phyloP scores from a whole-genome alignment of 176 grass and related monocot species.

The Cenchrus purpureus region DNA sequence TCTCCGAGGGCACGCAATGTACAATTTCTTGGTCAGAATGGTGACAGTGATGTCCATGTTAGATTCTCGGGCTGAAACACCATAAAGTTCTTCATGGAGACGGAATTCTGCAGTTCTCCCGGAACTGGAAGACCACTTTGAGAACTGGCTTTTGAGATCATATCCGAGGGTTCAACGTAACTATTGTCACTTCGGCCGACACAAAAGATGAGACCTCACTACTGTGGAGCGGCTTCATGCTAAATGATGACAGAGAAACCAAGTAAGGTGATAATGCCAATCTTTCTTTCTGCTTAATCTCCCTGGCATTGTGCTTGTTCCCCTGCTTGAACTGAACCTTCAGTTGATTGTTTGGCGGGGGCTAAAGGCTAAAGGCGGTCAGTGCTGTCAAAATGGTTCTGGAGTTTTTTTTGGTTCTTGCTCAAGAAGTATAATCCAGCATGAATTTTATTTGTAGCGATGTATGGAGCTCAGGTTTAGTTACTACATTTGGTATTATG shows the following conservation, averaged over 20 bases:
- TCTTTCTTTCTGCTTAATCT: background rate
- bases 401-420: background rate
- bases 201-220: constrained; percentile 46
- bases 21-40: constrained; percentile 45
- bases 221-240: constrained; percentile 30
- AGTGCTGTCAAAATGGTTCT: background rate
- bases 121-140: constrained; percentile 52
- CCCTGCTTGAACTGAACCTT: constrained; percentile 16
- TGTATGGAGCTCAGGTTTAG: background rate
- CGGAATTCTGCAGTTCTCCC: constrained; percentile 54
- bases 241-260: constrained; percentile 30
- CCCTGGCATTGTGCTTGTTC: background rate
- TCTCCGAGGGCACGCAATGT: constrained; percentile 51
- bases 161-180: constrained; percentile 54
- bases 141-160: constrained; percentile 59
- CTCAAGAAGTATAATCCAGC: background rate
- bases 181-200: constrained; percentile 33
- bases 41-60: constrained; percentile 58
- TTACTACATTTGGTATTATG: background rate
- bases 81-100: constrained; percentile 59
- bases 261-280: background rate
- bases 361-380: background rate
- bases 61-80: constrained; percentile 40
- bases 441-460: background rate
- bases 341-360: background rate